phyloP scores from a whole-genome alignment of 345 rosid species.

The Ricinus communis region DNA sequence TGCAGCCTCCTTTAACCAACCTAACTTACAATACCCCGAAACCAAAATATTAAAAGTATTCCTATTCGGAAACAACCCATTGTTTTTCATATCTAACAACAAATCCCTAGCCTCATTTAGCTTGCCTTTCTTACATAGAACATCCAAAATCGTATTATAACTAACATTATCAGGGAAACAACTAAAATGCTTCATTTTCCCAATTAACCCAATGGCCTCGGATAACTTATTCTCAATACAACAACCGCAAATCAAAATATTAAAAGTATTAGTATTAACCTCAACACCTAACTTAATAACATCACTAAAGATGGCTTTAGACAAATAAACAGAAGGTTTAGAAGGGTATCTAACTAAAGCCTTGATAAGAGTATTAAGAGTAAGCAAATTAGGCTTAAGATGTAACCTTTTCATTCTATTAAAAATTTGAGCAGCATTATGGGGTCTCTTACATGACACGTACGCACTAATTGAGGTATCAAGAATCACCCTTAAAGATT shows the following conservation, averaged over 20 bases:
- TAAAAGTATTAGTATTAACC: constrained; percentile 50
- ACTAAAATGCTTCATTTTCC: constrained; percentile 57
- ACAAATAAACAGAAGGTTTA: constrained; percentile 43
- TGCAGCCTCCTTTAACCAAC: constrained; percentile 69
- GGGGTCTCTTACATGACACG: constrained; percentile 56
- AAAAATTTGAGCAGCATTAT: constrained; percentile 64
- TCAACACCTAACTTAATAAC: constrained; percentile 48
- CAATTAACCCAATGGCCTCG: constrained; percentile 47
- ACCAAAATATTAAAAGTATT: constrained; percentile 61
- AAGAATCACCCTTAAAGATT: constrained; percentile 47
- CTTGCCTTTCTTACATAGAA: constrained; percentile 71
- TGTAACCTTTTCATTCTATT: constrained; percentile 56
- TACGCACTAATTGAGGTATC: constrained; percentile 64
- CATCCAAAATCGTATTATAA: constrained; percentile 71
- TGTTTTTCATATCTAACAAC: constrained; percentile 65
- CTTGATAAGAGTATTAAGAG: constrained; percentile 67
- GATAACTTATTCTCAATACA: constrained; percentile 60
- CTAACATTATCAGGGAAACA: constrained; percentile 60
- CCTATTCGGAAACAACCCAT: constrained; percentile 56
- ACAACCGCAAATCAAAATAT: constrained; percentile 67
- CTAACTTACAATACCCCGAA: constrained; percentile 70
- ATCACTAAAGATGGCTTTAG: constrained; percentile 57
- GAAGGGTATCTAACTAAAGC: constrained; percentile 69
- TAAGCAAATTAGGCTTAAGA: constrained; percentile 58
- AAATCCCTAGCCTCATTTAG: constrained; percentile 62